A percentile compares a stretch with the other conserved stretches of the same genome.
Conservation (phyloP, 495 filamentous ascomycete species). For the Penicillium malachiteum region DNA sequence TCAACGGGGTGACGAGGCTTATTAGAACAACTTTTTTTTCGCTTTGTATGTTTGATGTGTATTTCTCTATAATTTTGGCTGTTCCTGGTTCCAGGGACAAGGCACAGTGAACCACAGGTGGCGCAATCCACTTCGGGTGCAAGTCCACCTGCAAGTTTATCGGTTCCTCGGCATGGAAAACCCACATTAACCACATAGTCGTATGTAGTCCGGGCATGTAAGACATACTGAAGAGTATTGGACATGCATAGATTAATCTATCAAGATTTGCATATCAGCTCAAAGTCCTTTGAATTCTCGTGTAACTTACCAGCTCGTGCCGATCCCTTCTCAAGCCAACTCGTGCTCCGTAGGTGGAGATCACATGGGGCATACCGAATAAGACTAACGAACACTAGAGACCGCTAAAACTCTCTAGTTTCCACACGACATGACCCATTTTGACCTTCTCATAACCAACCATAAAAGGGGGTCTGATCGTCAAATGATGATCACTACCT, state of each 20-base stretch:
- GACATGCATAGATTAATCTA: too few relatives aligned
- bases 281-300: neutral
- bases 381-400: neutral
- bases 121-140: neutral
- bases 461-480: constrained; percentile 11
- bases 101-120: constrained; percentile 2
- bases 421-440: neutral
- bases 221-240: too few relatives aligned
- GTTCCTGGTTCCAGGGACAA: constrained; percentile 8
- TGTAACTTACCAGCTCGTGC: neutral
- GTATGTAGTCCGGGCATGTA: too few relatives aligned
- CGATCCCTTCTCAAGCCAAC: constrained; percentile 19
- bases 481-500: constrained; percentile 8
- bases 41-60: too few relatives aligned
- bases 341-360: constrained; percentile 10
- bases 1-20: neutral
- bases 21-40: neutral
- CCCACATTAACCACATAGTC: too few relatives aligned
- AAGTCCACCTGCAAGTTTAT: constrained; percentile 3
- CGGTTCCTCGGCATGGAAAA: neutral
- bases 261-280: too few relatives aligned
- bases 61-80: neutral
- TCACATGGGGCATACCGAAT: constrained; percentile 3
- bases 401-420: neutral
- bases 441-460: neutral